These are phyloP conservation scores for Alnus rubra DNA, from an alignment of 306 rosid genomes.

Conservation along the genomic window DNA sequence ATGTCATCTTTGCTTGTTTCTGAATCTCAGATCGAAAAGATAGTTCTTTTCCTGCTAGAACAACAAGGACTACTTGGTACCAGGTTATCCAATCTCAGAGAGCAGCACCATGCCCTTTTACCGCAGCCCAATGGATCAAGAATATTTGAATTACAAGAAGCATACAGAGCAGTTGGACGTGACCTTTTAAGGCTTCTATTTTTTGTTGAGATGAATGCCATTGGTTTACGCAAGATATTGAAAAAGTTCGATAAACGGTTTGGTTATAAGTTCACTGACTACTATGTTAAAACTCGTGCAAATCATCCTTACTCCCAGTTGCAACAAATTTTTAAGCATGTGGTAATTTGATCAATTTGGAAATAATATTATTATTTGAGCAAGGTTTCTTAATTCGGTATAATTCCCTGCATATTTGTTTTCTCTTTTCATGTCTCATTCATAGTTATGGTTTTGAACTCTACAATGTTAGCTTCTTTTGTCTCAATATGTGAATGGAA, in stretches of 20 bases:
- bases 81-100: constrained; percentile 73
- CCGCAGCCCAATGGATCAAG: constrained; percentile 75
- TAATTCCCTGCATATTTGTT: background rate
- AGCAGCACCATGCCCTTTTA: constrained; percentile 60
- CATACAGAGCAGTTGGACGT: constrained; percentile 72
- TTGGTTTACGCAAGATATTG: constrained; percentile 97
- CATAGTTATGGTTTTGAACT: background rate
- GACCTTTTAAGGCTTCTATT: constrained; percentile 83
- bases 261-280: constrained; percentile 88
- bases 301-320: constrained; percentile 98
- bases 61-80: constrained; percentile 97
- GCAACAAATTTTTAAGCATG: constrained; percentile 98
- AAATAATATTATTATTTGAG: constrained; percentile 6
- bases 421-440: background rate
- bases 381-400: background rate
- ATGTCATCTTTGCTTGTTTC: background rate
- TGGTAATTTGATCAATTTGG: constrained; percentile 63
- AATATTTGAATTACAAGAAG: constrained; percentile 73
- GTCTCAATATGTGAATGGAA: constrained; percentile 25
- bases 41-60: constrained; percentile 89
- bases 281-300: constrained; percentile 95
- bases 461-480: constrained; percentile 2
- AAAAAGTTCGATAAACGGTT: constrained; percentile 97
- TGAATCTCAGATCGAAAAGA: constrained; percentile 76
- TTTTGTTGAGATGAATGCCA: constrained; percentile 89